Percentiles rank a stretch among this genome's conserved stretches.
phyloP scores from a whole-genome alignment of 192 early-diverging fungal species.

The Mortierella antarctica region DNA sequence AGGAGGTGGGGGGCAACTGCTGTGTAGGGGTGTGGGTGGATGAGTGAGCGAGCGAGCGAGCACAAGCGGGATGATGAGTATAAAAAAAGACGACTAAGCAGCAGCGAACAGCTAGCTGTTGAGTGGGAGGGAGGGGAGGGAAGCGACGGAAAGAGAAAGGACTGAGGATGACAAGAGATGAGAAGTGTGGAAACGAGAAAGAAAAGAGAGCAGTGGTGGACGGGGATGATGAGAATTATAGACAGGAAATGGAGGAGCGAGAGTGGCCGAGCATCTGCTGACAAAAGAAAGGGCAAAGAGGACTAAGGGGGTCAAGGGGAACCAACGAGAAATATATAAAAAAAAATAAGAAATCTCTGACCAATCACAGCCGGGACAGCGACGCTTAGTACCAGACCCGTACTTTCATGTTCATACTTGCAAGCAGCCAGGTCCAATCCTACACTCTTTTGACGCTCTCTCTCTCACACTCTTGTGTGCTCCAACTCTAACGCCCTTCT shows the following conservation, averaged over 20 bases:
- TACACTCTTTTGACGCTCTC: too few species aligned
- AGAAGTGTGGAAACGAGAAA: background rate
- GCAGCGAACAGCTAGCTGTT: background rate
- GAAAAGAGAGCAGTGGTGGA: background rate
- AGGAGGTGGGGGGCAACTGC: background rate
- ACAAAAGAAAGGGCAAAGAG: background rate
- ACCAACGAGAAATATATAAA: background rate
- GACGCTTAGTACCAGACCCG: too few species aligned
- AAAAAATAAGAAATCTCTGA: background rate
- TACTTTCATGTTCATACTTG: too few species aligned
- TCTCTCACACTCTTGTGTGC: too few species aligned
- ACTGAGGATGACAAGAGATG: background rate
- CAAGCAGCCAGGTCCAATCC: too few species aligned
- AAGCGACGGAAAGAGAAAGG: constrained; percentile 2
- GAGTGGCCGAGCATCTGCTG: background rate
- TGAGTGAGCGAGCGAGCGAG: background rate
- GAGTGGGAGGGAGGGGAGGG: background rate
- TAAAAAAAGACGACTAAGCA: constrained; percentile 1
- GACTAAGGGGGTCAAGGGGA: background rate
- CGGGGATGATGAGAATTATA: background rate
- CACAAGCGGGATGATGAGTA: background rate
- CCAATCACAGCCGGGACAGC: too few species aligned
- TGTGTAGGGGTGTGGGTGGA: background rate
- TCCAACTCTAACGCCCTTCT: too few species aligned
- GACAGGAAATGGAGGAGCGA: background rate